Percentiles rank a stretch among this genome's conserved stretches.
Conservation (phyloP, 1,139 yeast genomes). For the Saccharomyces uvarum region DNA sequence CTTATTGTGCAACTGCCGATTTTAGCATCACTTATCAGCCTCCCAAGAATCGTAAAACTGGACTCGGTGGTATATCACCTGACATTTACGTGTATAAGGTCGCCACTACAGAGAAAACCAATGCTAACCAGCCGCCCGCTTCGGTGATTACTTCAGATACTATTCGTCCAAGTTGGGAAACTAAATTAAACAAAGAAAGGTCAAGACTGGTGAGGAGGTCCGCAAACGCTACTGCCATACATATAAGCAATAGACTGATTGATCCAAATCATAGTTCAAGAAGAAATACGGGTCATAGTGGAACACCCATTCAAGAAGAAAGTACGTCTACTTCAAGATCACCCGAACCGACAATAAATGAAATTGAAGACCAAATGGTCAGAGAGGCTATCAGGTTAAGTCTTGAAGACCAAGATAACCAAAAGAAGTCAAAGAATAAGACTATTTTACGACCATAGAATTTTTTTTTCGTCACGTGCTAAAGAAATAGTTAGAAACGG, state of each 20-base stretch:
- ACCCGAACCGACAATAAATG: slow-evolving; percentile 29
- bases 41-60: slow-evolving; percentile 48
- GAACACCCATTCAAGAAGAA: slow-evolving; percentile 14
- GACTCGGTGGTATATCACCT: slow-evolving; percentile 35
- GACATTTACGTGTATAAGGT: neutral
- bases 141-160: slow-evolving; percentile 55
- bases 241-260: slow-evolving; percentile 61
- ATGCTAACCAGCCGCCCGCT: neutral
- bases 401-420: slow-evolving; percentile 47
- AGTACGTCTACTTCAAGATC: slow-evolving; percentile 6
- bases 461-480: too few species aligned
- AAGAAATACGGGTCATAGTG: slow-evolving; percentile 18
- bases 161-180: slow-evolving; percentile 91
- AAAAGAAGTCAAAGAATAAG: slow-evolving; percentile 2
- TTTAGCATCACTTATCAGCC: slow-evolving; percentile 79
- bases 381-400: slow-evolving; percentile 76
- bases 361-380: slow-evolving; percentile 70
- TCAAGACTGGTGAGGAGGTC: slow-evolving; percentile 74
- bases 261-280: slow-evolving; percentile 28
- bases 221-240: slow-evolving; percentile 91
- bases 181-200: slow-evolving; percentile 61
- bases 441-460: neutral
- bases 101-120: neutral
- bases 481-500: too few species aligned
- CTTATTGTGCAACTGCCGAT: slow-evolving; percentile 83